Evolutionary conservation across 352 stramenopile species (phyloP).

Genomic region (Phytopythium delawarense): DNA sequence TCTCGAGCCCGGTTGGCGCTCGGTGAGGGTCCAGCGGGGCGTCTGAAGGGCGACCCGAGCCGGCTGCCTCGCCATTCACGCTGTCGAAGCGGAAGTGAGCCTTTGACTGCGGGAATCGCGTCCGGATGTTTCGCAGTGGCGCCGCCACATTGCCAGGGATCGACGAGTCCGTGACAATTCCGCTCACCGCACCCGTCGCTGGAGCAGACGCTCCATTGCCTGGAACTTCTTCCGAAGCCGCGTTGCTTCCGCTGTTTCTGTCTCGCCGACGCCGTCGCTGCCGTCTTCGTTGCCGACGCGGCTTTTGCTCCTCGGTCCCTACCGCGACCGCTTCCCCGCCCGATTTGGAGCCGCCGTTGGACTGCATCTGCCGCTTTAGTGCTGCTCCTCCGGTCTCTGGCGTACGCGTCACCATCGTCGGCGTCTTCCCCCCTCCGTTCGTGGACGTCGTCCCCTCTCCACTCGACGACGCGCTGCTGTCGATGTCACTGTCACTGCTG

Average conservation of each 20-base stretch:
- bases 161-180: not conserved
- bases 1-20: conserved; percentile 25
- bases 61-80: conserved; percentile 19
- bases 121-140: not conserved
- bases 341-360: not conserved
- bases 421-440: not conserved
- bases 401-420: not conserved
- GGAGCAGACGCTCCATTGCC: not conserved
- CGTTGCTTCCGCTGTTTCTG: not conserved
- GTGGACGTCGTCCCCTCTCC: not conserved
- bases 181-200: not conserved
- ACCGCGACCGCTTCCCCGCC: not conserved
- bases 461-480: conserved; percentile 14
- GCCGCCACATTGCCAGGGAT: not conserved
- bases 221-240: not conserved
- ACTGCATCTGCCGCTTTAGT: not conserved
- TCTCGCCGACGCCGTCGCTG: conserved; percentile 2
- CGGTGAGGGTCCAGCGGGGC: not conserved
- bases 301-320: not conserved
- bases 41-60: not conserved
- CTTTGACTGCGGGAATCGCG: conserved; percentile 16
- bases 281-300: not conserved
- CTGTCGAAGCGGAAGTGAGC: conserved; percentile 41
- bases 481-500: conserved; percentile 17
- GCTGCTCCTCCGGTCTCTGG: not conserved